Conservation (phyloP, 2,329 filamentous ascomycete genomes). For the Fusarium sp. region DNA sequence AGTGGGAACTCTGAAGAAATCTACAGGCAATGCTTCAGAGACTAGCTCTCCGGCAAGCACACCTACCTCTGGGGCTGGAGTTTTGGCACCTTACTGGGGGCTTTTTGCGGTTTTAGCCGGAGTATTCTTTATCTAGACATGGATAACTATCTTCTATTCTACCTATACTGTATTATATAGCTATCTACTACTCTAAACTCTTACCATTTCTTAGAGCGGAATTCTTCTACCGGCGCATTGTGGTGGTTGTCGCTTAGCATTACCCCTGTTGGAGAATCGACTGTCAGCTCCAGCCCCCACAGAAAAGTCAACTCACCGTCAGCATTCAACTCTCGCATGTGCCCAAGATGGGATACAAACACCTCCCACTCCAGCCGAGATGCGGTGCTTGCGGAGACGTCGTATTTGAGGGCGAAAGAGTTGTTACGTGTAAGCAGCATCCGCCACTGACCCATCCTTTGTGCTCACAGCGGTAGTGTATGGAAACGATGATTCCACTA, state of each 20-base stretch:
- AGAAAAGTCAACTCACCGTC: not conserved
- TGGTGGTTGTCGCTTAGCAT: not conserved
- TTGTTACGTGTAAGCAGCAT: not conserved
- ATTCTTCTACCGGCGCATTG: too few relatives aligned
- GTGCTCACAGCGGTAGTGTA: not conserved
- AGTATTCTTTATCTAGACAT: not conserved
- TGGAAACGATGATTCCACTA: not conserved
- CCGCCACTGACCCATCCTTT: not conserved
- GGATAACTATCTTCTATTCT: not conserved
- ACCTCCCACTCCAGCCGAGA: not conserved
- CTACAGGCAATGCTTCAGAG: not conserved
- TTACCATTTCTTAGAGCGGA: not conserved
- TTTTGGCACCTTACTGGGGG: not conserved
- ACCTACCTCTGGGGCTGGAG: not conserved
- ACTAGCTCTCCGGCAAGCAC: not conserved
- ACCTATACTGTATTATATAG: not conserved
- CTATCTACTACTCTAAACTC: not conserved
- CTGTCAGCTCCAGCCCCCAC: not conserved
- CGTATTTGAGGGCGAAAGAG: not conserved
- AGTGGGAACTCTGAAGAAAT: slow-evolving; percentile 26
- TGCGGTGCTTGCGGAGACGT: not conserved
- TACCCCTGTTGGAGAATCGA: not conserved
- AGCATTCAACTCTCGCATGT: not conserved
- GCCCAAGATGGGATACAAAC: not conserved
- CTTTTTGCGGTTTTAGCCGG: not conserved